Percentiles rank a stretch among this genome's conserved stretches.
Conservation (phyloP, 306 rosid genomes). For the Oemleria cerasiformis region DNA sequence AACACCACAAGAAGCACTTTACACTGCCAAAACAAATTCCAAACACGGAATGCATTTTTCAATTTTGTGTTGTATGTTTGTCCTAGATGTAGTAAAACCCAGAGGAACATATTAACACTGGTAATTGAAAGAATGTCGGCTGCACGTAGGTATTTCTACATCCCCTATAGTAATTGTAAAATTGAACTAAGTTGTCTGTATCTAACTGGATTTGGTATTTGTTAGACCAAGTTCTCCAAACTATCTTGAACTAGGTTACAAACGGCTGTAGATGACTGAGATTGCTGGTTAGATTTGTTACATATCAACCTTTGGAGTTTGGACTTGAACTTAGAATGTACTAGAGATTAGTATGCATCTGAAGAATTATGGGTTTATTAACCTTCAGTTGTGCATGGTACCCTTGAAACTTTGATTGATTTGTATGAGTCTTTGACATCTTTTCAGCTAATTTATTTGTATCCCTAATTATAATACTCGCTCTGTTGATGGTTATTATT, state of each 20-base stretch:
- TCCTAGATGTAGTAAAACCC: neutral
- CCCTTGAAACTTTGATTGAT: neutral
- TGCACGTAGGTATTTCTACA: neutral
- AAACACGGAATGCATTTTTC: neutral
- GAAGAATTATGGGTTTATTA: slow-evolving; percentile 2
- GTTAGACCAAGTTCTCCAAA: neutral
- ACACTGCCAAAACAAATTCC: neutral
- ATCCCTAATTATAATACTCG: neutral
- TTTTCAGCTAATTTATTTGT: neutral
- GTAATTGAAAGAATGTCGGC: neutral
- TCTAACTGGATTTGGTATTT: neutral
- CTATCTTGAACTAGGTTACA: neutral
- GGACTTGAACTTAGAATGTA: neutral
- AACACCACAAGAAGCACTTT: neutral
- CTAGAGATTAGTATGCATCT: neutral
- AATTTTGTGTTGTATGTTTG: neutral
- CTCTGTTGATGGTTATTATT: neutral
- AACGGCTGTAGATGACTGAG: neutral
- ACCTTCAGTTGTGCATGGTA: neutral
- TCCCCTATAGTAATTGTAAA: neutral
- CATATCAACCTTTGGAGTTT: neutral
- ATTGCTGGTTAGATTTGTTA: neutral
- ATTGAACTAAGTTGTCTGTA: neutral
- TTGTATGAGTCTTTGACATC: neutral
- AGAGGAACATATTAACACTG: neutral